phyloP scores from a whole-genome alignment of 768 basidiomycete genomes.

The Boletus sp. region DNA sequence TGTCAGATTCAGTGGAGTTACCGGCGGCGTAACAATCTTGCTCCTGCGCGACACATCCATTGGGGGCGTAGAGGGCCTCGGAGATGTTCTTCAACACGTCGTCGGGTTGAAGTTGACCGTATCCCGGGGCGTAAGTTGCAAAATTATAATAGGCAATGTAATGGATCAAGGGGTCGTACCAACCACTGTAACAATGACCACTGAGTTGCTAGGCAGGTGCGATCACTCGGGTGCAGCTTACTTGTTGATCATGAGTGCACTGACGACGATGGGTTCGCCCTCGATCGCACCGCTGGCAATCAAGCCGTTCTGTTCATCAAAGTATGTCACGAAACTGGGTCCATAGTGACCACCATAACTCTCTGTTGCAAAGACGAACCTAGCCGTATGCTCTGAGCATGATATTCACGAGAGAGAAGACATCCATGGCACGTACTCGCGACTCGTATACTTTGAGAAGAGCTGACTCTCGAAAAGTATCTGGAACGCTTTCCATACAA shows the following conservation, averaged over 20 bases:
- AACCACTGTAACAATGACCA: constrained; percentile 42
- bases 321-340: constrained; percentile 61
- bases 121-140: constrained; percentile 61
- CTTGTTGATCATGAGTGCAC: constrained; percentile 68
- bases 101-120: constrained; percentile 57
- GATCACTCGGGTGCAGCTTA: constrained; percentile 13
- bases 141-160: constrained; percentile 60
- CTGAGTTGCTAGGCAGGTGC: not conserved
- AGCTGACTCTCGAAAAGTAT: constrained; percentile 55
- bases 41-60: constrained; percentile 57
- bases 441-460: constrained; percentile 47
- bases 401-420: not conserved
- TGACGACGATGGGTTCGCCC: constrained; percentile 53
- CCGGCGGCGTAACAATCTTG: constrained; percentile 58
- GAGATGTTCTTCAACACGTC: constrained; percentile 47
- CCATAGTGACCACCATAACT: constrained; percentile 71
- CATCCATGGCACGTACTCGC: constrained; percentile 43
- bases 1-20: constrained; percentile 41
- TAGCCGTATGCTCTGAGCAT: constrained; percentile 15
- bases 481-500: constrained; percentile 64
- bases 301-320: constrained; percentile 57
- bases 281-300: constrained; percentile 44
- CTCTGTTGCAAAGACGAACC: constrained; percentile 65
- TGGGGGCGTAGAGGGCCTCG: constrained; percentile 42
- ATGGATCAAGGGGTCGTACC: constrained; percentile 66